Percentiles rank a stretch among this genome's conserved stretches.
Conservation (phyloP, 2,329 filamentous ascomycete genomes). For the Diaporthe longicolla region DNA sequence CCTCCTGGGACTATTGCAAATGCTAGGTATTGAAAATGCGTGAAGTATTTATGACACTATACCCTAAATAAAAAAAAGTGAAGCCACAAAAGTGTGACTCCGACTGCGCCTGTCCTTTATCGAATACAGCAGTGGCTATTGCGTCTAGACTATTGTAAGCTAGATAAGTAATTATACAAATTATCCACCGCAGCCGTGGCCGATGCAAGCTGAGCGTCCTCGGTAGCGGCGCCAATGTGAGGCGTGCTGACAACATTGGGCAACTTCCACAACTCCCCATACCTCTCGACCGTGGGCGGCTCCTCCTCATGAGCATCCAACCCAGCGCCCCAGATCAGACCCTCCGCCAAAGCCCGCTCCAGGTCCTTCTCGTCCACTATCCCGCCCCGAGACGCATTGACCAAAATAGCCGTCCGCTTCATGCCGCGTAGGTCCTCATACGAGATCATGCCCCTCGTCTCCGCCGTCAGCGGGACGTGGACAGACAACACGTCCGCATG, state of each 20-base stretch:
- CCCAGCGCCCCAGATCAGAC: constrained; percentile 50
- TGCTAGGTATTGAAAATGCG: no score
- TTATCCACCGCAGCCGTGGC: neutral
- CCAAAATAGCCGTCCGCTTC: constrained; percentile 49
- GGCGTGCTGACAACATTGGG: constrained; percentile 47
- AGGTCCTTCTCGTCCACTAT: constrained; percentile 52
- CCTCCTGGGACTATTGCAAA: no score
- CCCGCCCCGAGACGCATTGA: constrained; percentile 53
- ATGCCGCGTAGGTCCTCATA: constrained; percentile 47
- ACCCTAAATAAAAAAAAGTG: no score
- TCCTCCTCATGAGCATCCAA: constrained; percentile 50
- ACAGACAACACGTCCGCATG: constrained; percentile 52
- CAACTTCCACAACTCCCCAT: constrained; percentile 47
- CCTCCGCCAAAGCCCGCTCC: constrained; percentile 46
- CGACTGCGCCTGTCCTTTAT: no score
- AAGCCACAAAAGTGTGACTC: no score
- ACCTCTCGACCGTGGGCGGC: constrained; percentile 48
- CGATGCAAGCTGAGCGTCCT: constrained; percentile 31
- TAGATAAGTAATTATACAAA: neutral
- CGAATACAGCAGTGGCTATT: no score
- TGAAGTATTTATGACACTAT: no score
- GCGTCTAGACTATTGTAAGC: neutral
- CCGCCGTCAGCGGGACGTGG: constrained; percentile 50
- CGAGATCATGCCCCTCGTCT: constrained; percentile 51
- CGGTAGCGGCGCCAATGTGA: constrained; percentile 45